phyloP scores from a whole-genome alignment of 306 rosid genomes.

The Hylodesmum podocarpum region DNA sequence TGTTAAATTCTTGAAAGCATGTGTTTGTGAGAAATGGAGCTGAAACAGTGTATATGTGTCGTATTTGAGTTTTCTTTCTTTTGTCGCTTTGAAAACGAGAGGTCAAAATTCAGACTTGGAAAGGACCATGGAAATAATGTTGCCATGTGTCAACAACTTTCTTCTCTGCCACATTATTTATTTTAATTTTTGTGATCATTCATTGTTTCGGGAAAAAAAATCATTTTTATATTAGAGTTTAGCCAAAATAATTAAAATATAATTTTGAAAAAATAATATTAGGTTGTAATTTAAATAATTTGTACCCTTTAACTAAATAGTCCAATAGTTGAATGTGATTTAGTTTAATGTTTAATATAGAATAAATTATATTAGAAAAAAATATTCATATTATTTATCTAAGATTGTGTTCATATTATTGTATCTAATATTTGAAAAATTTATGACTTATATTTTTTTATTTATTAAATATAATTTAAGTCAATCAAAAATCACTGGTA shows the following conservation, averaged over 20 bases:
- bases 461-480: neutral
- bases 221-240: neutral
- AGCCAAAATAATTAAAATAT: neutral
- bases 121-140: neutral
- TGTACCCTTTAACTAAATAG: no score
- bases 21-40: constrained; percentile 11
- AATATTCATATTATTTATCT: no score
- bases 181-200: neutral
- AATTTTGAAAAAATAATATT: no score
- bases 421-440: no score
- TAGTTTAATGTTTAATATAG: no score
- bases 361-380: no score
- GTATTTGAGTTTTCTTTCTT: neutral
- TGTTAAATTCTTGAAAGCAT: neutral
- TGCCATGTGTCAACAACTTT: neutral
- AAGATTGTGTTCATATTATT: no score
- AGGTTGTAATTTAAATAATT: no score
- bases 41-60: neutral
- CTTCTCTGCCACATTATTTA: neutral
- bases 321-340: no score
- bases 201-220: neutral
- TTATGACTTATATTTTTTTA: neutral
- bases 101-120: constrained; percentile 21
- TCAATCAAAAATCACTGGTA: neutral
- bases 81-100: neutral